Conservation (phyloP, 805 yeast genomes). For the Metschnikowia arizonensis region DNA sequence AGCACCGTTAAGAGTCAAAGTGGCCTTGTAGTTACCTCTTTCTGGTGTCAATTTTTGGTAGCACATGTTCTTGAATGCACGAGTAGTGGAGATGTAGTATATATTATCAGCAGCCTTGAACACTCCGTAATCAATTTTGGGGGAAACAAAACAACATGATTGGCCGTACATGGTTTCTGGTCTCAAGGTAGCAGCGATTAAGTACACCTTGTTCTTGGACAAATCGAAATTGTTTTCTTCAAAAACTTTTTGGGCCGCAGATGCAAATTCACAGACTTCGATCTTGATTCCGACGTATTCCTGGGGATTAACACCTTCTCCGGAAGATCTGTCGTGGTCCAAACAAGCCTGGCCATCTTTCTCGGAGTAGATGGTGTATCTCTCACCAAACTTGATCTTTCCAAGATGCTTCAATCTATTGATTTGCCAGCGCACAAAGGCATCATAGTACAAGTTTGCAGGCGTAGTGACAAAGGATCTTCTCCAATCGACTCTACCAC, state of each 20-base stretch:
- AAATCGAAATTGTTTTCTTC: constrained; percentile 45
- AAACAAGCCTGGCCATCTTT: constrained; percentile 99
- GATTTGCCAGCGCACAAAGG: constrained; percentile 93
- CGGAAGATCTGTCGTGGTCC: constrained; percentile 97
- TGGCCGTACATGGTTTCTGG: constrained; percentile 99
- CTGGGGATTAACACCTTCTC: constrained; percentile 96
- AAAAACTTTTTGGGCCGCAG: constrained; percentile 52
- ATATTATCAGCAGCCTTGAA: constrained; percentile 78
- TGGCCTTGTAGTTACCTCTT: constrained; percentile 72
- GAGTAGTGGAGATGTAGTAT: constrained; percentile 81
- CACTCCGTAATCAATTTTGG: constrained; percentile 87
- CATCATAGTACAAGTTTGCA: constrained; percentile 88
- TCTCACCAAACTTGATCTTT: constrained; percentile 95
- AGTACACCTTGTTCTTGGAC: constrained; percentile 59
- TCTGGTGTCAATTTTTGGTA: constrained; percentile 88
- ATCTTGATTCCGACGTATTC: constrained; percentile 95
- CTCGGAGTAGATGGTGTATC: constrained; percentile 95
- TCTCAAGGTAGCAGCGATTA: constrained; percentile 95
- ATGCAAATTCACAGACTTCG: constrained; percentile 56
- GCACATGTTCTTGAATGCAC: constrained; percentile 96
- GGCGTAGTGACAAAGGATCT: constrained; percentile 94
- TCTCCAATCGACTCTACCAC: constrained; percentile 98
- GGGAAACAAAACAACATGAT: constrained; percentile 96
- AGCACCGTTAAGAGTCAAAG: constrained; percentile 60
- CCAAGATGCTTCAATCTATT: constrained; percentile 77